Base-by-base conservation (phyloP, 257 asterid species). In the Anisodus acutangulus region DNA sequence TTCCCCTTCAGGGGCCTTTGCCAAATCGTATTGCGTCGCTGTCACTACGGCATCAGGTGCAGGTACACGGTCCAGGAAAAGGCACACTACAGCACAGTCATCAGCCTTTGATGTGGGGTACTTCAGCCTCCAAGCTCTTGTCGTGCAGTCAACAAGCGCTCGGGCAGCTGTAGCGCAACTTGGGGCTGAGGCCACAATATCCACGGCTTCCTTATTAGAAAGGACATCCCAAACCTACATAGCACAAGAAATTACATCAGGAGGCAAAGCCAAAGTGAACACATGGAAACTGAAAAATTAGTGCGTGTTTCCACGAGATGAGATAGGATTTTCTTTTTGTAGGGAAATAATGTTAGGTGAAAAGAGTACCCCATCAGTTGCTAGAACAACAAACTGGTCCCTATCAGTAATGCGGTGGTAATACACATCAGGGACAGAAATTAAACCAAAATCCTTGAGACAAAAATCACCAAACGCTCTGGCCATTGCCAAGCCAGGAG, bases 401-500 rank as follows among this genome's bases (percentile, higher is more conserved):
- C 83, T 86, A 78, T 89, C 92, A 0, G 91, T 88, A 63, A 97
- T 90, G 85, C 79, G 97, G 92, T 89, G 99, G 87, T 97, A 91
- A 88, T 95, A 97, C 83, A 97, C 94, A 87, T 97, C 99, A 2
- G 99, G 99, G 49, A 90, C 93, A 85, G 99, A 97, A 83, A 97
- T 97, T 83, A 97, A 88, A 78, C 99, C 99, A 79, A 97, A 97
- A 85, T 97, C 98, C 90, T 97, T 97, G 49, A 97, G 90, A 85
- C 99, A 97, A 88, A 97, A 97, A 88, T 97, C 99, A 39, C 99
- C 99, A 81, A 97, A 97, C 26, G 99, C 99, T 88, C 99, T 87
- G 51, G 99, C 99, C 99, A 97, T 97, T 81, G 99, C 99, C 88
- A 97, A 87, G 59, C 99, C 99, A 3, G 99, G 99, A 0, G 99